Evolutionary conservation across 116 monocot species (phyloP), one percentile per base, ranked within the genome.

Genomic region (Papilionanthe hybrid): DNA sequence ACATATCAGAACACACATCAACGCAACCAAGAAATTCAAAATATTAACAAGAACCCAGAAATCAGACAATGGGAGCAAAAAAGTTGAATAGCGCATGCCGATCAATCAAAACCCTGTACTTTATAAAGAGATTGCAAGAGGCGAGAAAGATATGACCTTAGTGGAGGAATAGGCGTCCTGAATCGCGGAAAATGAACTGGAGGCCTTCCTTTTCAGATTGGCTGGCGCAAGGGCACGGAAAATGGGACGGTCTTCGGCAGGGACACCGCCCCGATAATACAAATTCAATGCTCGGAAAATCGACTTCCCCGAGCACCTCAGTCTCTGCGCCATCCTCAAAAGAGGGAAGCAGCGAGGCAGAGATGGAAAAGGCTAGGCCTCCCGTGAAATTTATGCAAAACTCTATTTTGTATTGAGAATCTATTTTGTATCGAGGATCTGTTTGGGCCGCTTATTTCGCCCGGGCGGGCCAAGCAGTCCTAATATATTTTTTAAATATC

Each of bases 91-190:
- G 13, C 15, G 5, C 37, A 37, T 29, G 69, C 32, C 17, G 37
- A 69, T 69, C 37, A 69, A 69, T 37, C 18, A 37, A 69, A 69
- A 30, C 69, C 69, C 17, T 69, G 37, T 17, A 18, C 32, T 37
- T 69, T 32, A 18, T 10, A 13, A 32, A 69, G 11, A 32, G 69
- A 69, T 69, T 69, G 10, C 72, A 78, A 25, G 47, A 43, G 41
- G 57, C 2, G 27, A 72, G 0, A 74, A 45, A 4, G 58, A 67
- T 0, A 22, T 5, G 55, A 98, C 98, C 93, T 98, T 94, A 73
- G 93, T 94, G 80, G 94, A 98, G 78, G 87, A 76, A 77, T 81
- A 94, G 82, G 93, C 88, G 81, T 98, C 98, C 79, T 88, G 88
- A 66, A 98, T 83, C 28, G 94, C 93, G 13, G 98, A 93, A 84